phyloP scores from a whole-genome alignment of 2,329 filamentous ascomycete species.

The Colletotrichum ledebouriae region DNA sequence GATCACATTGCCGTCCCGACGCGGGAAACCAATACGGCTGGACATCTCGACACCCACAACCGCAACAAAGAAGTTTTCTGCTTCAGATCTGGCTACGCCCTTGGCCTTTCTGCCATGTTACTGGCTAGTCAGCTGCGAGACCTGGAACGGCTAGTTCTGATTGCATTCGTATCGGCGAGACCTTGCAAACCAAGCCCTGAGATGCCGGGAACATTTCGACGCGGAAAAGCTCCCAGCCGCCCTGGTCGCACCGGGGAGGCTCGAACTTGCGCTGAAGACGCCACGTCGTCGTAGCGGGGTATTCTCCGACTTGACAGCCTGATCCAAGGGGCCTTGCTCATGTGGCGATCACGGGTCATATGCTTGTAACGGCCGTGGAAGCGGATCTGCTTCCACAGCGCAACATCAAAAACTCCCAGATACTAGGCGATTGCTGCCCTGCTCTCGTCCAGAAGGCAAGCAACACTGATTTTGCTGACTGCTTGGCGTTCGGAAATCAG shows the following conservation, averaged over 20 bases:
- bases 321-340: not conserved
- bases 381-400: not conserved
- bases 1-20: not conserved
- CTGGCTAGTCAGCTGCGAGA: not conserved
- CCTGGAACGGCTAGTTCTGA: not conserved
- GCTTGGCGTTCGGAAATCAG: conserved; percentile 1
- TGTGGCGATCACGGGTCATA: conserved; percentile 3
- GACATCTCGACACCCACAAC: not conserved
- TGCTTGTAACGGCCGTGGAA: not conserved
- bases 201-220: not conserved
- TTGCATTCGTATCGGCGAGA: conserved; percentile 6
- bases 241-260: not conserved
- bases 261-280: not conserved
- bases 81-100: not conserved
- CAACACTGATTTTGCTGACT: not conserved
- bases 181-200: not conserved
- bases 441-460: conserved; percentile 10
- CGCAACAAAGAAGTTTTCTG: not conserved
- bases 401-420: conserved; percentile 5
- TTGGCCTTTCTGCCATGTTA: not conserved
- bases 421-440: not conserved
- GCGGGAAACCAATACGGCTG: not conserved
- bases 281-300: not conserved
- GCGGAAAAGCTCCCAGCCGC: not conserved
- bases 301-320: not conserved